Base-by-base conservation (phyloP, 129 eudicot genomes). In the Artemisia annua region DNA sequence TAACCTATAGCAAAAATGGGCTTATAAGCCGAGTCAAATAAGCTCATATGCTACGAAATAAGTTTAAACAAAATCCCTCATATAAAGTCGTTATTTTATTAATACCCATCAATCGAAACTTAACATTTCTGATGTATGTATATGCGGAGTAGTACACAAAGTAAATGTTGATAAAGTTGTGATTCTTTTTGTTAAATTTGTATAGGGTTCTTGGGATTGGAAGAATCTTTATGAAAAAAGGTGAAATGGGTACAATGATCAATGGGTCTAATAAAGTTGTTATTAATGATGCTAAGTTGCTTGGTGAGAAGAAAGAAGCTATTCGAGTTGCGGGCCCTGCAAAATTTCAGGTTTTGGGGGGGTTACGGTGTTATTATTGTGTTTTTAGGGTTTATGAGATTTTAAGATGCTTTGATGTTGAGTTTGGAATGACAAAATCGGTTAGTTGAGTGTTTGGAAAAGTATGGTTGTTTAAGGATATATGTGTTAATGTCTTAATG, bases 281-380 rank as follows among this genome's bases (percentile, higher is more conserved):
- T 49, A 81, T 88, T 70, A 80, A 81, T 72, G 96, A 88, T 63
- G 76, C 87, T 30, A 75, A 78, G n/a, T 77, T 69, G 79, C 84
- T 91, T 66, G 75, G 79, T 35, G 71, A 71, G 32, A 91, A 91
- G 50, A 86, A 82, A 66, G 56, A 90, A 6, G 82, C 88, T 35
- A 84, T 91, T 83, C 81, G 87, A n/a, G 80, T 69, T 15, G 86
- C 81, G 0, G 97, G 97, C 43, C 85, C 97, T 58, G 69, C 87
- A 11, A 91, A 91, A 67, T 90, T 91, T 18, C 97, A 91, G 97
- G 97, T 91, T 70, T 70, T 26, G 19, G 35, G 63, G 63, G 72
- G 24, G 11, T 51, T 52, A 30, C 9, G 28, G 7, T 52, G 2
- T 30, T 8, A 5, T 67, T 12, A 16, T 66, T 28, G 13, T 17